Conservation (phyloP, 1,284 basidiomycete species). For the Taiwanofungus camphoratus region DNA sequence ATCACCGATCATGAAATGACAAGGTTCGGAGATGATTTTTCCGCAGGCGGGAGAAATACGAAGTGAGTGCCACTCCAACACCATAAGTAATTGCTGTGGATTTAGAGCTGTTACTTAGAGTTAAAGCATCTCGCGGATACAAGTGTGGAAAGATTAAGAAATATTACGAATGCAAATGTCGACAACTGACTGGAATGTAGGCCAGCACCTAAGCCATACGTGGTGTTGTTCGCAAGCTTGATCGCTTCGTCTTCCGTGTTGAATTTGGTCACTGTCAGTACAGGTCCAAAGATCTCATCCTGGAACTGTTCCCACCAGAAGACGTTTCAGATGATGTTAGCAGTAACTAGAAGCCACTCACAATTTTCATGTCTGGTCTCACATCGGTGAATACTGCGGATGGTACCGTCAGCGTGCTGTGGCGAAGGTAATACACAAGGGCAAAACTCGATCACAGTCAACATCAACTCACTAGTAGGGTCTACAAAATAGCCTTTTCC, state of each 20-base stretch:
- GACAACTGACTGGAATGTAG: slow-evolving; percentile 79
- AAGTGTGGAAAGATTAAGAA: too few relatives aligned
- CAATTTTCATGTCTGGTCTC: slow-evolving; percentile 72
- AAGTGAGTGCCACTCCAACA: too few relatives aligned
- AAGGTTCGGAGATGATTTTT: too few relatives aligned
- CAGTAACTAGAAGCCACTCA: slow-evolving; percentile 30
- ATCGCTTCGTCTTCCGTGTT: slow-evolving; percentile 77
- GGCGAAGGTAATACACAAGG: neutral
- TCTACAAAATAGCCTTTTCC: slow-evolving; percentile 73
- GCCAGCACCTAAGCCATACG: slow-evolving; percentile 85
- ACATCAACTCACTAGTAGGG: slow-evolving; percentile 73
- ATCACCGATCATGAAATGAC: neutral
- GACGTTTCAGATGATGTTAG: neutral
- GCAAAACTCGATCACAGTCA: too few relatives aligned
- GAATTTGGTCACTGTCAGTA: slow-evolving; percentile 74
- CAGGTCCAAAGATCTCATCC: slow-evolving; percentile 88
- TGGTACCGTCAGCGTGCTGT: neutral
- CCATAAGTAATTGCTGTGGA: too few relatives aligned
- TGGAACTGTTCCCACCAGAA: slow-evolving; percentile 46
- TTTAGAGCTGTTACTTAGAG: too few relatives aligned
- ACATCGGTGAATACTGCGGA: slow-evolving; percentile 68
- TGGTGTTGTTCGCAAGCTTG: slow-evolving; percentile 75
- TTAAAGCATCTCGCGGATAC: too few relatives aligned
- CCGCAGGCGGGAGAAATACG: too few relatives aligned
- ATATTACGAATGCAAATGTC: neutral